Evolutionary conservation across 495 filamentous ascomycete species (phyloP), one percentile per base, ranked within the genome.

Genomic region (Penicillium arizonense): DNA sequence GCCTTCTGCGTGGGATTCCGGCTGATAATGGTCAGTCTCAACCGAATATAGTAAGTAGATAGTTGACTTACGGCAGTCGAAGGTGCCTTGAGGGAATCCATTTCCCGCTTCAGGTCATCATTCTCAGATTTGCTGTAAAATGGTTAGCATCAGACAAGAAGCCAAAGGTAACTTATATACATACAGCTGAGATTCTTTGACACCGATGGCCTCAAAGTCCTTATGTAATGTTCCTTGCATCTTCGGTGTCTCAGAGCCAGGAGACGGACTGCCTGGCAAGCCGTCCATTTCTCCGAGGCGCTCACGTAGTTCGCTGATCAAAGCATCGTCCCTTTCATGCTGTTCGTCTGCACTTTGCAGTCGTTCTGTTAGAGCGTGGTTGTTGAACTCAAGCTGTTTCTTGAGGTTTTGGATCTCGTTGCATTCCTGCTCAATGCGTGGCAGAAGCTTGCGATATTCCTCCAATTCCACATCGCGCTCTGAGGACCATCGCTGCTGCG

Each of bases 401-500:
- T 80, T 78, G 30, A 80, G 71, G 26, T 74, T 76, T 52, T 80
- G 81, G 30, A 82, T 73, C 37, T 86, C 83, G 53, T 74, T 81
- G 51, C 80, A 77, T 38, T 84, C 81, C 57, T 82, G 79, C 58
- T 88, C 85, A 52, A 82, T 78, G 28, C 78, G 81, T 11, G 79
- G 73, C 24, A 87, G 62, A 18, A 81, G 74, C 44, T 77, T 74
- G 55, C 74, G 71, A 52, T 81, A 83, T 53, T 88, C 83, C 38
- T 82, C 77, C 50, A 86, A 75, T 42, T 80, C 79, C 50, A 81
- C 77, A 53, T 81, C 73, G 30, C 81, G 71, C 47, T 75, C 73
- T 3, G 73, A 67, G 6, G 66, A 69, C 64, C 69, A 70, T 32
- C 68, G 67, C 42, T 75, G 70, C 55, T 79, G 70, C 30, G 70